phyloP scores from a whole-genome alignment of 2,329 filamentous ascomycete genomes.

The Rutstroemia sp. region DNA sequence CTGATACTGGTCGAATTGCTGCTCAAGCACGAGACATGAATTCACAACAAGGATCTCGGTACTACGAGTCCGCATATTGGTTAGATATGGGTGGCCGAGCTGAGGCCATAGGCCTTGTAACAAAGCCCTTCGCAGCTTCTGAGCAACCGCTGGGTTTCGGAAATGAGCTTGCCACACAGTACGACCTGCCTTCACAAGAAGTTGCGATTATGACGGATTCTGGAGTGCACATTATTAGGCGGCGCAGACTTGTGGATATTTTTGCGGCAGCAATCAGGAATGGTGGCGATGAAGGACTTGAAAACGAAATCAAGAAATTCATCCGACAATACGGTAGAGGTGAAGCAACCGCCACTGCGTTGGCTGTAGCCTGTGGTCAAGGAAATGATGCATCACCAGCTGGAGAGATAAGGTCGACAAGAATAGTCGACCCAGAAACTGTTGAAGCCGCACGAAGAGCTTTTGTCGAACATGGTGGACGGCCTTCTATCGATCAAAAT shows the following conservation, averaged over 20 bases:
- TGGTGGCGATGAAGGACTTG: constrained; percentile 70
- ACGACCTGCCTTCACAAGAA: constrained; percentile 73
- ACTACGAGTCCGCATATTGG: constrained; percentile 75
- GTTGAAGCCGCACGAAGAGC: constrained; percentile 77
- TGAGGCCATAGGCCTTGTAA: constrained; percentile 73
- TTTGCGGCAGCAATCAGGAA: constrained; percentile 76
- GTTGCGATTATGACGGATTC: constrained; percentile 88
- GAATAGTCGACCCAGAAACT: constrained; percentile 73
- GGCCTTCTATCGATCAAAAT: constrained; percentile 77
- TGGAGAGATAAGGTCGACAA: constrained; percentile 63
- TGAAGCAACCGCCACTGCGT: constrained; percentile 81
- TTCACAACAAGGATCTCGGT: constrained; percentile 33
- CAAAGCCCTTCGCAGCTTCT: constrained; percentile 63
- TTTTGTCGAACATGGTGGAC: constrained; percentile 89
- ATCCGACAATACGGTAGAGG: constrained; percentile 79
- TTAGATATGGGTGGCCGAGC: constrained; percentile 66
- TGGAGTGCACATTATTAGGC: constrained; percentile 78
- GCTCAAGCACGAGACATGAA: constrained; percentile 36
- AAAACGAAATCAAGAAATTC: constrained; percentile 75
- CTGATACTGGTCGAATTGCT: constrained; percentile 82
- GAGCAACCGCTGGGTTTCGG: constrained; percentile 71
- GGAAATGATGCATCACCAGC: constrained; percentile 62
- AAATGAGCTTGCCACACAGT: constrained; percentile 95
- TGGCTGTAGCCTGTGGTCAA: constrained; percentile 93
- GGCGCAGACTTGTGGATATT: constrained; percentile 81